Conservation (phyloP, 192 early-diverging fungal genomes). For the Coemansia sp. region DNA sequence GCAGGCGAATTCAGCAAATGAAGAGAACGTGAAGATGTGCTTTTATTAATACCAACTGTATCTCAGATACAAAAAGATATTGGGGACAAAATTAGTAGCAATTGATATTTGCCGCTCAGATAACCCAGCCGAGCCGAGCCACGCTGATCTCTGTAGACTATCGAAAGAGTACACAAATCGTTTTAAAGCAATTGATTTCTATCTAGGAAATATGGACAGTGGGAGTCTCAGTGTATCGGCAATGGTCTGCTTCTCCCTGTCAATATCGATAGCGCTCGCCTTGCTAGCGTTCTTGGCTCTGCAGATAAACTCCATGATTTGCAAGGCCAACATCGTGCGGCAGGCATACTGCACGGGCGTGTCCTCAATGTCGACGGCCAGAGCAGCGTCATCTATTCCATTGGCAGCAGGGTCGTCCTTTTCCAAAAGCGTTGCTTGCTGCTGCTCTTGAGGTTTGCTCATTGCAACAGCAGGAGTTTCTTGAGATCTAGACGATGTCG, state of each 20-base stretch:
- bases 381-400: conserved; percentile 11
- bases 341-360: conserved; percentile 55
- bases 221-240: conserved; percentile 37
- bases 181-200: background rate
- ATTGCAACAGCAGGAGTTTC: background rate
- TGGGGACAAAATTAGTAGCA: too few species aligned
- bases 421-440: background rate
- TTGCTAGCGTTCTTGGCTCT: background rate
- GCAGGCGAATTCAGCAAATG: conserved; percentile 3
- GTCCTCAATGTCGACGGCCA: conserved; percentile 53
- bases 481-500: background rate
- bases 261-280: conserved; percentile 14
- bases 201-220: conserved; percentile 22
- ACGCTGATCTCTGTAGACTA: background rate
- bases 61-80: too few species aligned
- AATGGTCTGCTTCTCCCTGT: conserved; percentile 31
- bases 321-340: conserved; percentile 49
- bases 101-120: conserved; percentile 1
- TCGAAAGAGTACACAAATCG: too few species aligned
- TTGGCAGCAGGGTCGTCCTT: background rate
- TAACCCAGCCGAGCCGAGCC: background rate
- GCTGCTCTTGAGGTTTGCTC: background rate
- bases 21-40: too few species aligned
- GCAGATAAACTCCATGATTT: conserved; percentile 45
- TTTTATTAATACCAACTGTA: too few species aligned